Percentiles rank a stretch among this genome's conserved stretches.
Conservation (phyloP, 768 basidiomycete genomes). For the Lactarius quietus region DNA sequence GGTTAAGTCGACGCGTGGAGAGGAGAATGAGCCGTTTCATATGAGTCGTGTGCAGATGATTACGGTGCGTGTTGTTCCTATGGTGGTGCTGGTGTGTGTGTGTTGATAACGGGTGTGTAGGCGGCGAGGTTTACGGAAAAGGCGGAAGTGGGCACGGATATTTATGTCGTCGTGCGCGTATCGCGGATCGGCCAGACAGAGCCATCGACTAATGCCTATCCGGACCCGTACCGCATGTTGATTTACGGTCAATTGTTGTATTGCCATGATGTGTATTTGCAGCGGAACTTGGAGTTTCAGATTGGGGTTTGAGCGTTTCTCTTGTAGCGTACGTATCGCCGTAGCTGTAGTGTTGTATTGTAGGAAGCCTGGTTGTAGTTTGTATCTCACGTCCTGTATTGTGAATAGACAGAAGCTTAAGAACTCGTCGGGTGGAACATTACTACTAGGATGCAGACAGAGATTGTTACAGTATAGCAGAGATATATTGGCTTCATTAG, state of each 20-base stretch:
- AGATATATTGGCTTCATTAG: no score
- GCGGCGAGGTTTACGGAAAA: slow-evolving; percentile 2
- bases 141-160: neutral
- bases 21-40: slow-evolving; percentile 28
- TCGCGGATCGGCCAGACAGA: slow-evolving; percentile 1
- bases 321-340: neutral
- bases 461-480: no score
- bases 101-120: neutral
- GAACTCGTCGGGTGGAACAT: no score
- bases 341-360: neutral
- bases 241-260: slow-evolving; percentile 3
- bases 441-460: no score
- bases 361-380: neutral
- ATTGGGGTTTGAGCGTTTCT: neutral
- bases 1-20: slow-evolving; percentile 30
- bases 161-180: slow-evolving; percentile 19
- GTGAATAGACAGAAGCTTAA: no score
- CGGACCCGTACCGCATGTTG: slow-evolving; percentile 15
- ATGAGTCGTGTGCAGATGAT: slow-evolving; percentile 28
- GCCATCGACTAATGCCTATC: neutral
- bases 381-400: no score
- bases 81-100: neutral
- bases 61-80: slow-evolving; percentile 21
- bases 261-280: slow-evolving; percentile 2
- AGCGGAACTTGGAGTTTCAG: neutral